These are phyloP conservation scores for Emmonsiellopsis sp. DNA, from an alignment of 2,329 filamentous ascomycete genomes.

Conservation along the genomic window DNA sequence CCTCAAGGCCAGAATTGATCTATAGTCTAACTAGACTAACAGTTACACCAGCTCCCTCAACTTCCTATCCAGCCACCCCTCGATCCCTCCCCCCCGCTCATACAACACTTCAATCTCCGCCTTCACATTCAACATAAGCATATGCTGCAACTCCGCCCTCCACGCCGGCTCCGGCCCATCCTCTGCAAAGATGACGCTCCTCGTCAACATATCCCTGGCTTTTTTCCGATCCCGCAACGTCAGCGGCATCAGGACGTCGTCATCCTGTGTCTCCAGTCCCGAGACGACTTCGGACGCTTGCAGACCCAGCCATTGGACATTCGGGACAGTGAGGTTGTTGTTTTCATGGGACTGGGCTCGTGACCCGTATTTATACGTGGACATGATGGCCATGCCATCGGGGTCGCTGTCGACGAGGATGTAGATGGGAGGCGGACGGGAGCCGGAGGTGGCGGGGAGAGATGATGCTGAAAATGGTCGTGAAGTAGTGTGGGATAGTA, in stretches of 20 bases:
- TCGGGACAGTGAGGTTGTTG: conserved; percentile 35
- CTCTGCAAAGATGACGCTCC: conserved; percentile 33
- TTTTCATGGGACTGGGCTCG: conserved; percentile 47
- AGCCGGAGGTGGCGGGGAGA: conserved; percentile 14
- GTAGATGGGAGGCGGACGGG: conserved; percentile 36
- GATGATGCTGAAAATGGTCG: background rate
- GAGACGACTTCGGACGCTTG: conserved; percentile 29
- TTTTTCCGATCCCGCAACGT: conserved; percentile 47
- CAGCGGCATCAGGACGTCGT: conserved; percentile 35
- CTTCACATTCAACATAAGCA: conserved; percentile 55
- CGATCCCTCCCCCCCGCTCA: conserved; percentile 33
- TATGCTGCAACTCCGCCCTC: conserved; percentile 47
- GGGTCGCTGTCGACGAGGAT: conserved; percentile 53
- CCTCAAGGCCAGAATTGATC: background rate
- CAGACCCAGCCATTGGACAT: conserved; percentile 53
- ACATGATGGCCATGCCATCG: conserved; percentile 54
- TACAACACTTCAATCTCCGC: conserved; percentile 52
- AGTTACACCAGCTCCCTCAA: conserved; percentile 13
- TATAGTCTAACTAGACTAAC: background rate
- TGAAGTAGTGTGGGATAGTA: conserved; percentile 28
- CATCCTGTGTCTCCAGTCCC: conserved; percentile 17
- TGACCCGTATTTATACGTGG: conserved; percentile 56
- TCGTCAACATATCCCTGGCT: conserved; percentile 44
- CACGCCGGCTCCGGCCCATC: conserved; percentile 37
- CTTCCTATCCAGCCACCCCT: conserved; percentile 34